These are phyloP conservation scores for Yamadazyma conglobata DNA, from an alignment of 1,139 yeast genomes.

Conservation along the genomic window DNA sequence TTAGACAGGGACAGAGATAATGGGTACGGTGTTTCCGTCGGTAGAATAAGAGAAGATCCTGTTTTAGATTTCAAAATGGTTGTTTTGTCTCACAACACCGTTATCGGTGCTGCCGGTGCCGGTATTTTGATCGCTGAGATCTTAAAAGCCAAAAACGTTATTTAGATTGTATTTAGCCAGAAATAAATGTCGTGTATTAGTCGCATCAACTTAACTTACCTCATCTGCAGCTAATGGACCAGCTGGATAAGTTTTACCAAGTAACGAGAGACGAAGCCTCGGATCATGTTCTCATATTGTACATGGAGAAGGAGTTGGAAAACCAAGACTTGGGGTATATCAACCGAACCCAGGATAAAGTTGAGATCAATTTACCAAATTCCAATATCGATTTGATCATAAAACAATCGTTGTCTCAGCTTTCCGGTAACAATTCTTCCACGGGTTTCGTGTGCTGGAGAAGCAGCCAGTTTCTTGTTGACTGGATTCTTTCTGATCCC, in stretches of 20 bases:
- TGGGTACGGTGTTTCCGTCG: slow-evolving; percentile 94
- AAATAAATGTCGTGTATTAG: too few species aligned
- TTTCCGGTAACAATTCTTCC: slow-evolving; percentile 46
- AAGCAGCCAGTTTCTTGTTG: slow-evolving; percentile 46
- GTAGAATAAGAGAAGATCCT: slow-evolving; percentile 90
- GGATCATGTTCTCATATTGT: slow-evolving; percentile 50
- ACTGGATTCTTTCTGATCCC: slow-evolving; percentile 43
- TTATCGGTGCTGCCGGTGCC: slow-evolving; percentile 99
- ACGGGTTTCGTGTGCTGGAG: slow-evolving; percentile 74
- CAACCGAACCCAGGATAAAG: slow-evolving; percentile 26
- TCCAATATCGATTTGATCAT: slow-evolving; percentile 30
- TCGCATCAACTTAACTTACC: too few species aligned
- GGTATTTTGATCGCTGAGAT: slow-evolving; percentile 95
- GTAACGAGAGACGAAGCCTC: slow-evolving; percentile 18
- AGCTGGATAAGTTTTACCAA: background rate
- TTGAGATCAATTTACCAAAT: slow-evolving; percentile 32
- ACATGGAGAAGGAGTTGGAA: slow-evolving; percentile 32
- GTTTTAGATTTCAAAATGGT: slow-evolving; percentile 95
- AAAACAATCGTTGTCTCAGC: slow-evolving; percentile 40
- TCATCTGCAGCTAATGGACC: too few species aligned
- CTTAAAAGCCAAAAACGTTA: slow-evolving; percentile 69
- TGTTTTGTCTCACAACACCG: slow-evolving; percentile 91
- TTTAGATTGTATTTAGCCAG: slow-evolving; percentile 41
- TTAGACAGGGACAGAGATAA: slow-evolving; percentile 93
- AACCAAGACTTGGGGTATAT: slow-evolving; percentile 49